Evolutionary conservation across 1,139 yeast species (phyloP).

Genomic region (Yamadazyma buinensis): DNA sequence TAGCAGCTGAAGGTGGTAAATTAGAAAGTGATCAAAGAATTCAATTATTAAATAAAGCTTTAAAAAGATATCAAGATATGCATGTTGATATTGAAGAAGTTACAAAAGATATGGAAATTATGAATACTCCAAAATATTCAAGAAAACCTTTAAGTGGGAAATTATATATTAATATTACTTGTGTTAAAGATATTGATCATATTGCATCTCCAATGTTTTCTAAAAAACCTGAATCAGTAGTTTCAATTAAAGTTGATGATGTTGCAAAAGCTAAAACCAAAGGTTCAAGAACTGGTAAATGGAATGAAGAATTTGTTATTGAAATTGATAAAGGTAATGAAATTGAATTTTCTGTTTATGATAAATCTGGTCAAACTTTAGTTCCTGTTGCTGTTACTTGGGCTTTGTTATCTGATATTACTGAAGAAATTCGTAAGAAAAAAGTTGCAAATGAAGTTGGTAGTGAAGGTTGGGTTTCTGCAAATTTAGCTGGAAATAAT

Average conservation of each 20-base stretch:
- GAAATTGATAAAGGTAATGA: slow-evolving; percentile 90
- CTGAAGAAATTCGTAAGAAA: slow-evolving; percentile 90
- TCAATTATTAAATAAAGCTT: slow-evolving; percentile 74
- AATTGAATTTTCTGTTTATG: slow-evolving; percentile 82
- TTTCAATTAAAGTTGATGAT: slow-evolving; percentile 82
- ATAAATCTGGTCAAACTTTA: slow-evolving; percentile 59
- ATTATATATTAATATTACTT: slow-evolving; percentile 64
- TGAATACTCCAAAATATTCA: slow-evolving; percentile 65
- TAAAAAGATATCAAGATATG: slow-evolving; percentile 86
- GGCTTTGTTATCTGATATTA: slow-evolving; percentile 84
- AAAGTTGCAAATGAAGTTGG: slow-evolving; percentile 75
- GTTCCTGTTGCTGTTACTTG: slow-evolving; percentile 94
- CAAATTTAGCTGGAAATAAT: slow-evolving; percentile 47
- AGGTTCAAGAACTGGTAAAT: slow-evolving; percentile 71
- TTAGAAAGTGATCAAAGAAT: slow-evolving; percentile 83
- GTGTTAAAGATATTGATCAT: slow-evolving; percentile 88
- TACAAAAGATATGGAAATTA: slow-evolving; percentile 59
- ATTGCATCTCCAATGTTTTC: slow-evolving; percentile 77
- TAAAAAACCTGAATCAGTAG: slow-evolving; percentile 75
- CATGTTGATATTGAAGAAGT: slow-evolving; percentile 69
- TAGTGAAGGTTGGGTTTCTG: slow-evolving; percentile 84
- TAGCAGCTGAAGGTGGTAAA: slow-evolving; percentile 86
- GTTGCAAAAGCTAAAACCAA: slow-evolving; percentile 75
- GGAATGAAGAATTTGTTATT: slow-evolving; percentile 80
- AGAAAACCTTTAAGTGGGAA: slow-evolving; percentile 83